Evolutionary conservation across 169 alveolate species (phyloP).

Genomic region (Eimeria sp.): DNA sequence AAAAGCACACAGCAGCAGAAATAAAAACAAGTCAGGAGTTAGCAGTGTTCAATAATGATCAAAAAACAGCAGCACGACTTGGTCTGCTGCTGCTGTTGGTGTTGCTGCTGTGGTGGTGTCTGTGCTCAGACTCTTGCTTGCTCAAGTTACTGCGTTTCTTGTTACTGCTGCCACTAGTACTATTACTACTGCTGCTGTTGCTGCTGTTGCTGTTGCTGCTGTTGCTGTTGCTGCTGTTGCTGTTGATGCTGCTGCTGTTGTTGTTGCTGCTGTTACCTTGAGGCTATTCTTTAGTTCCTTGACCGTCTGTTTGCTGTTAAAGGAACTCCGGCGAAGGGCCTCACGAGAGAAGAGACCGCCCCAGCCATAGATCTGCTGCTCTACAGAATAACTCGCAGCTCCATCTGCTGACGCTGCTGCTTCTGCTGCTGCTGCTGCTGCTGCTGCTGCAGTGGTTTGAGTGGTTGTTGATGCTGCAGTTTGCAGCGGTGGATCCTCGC

Average conservation of each 20-base stretch:
- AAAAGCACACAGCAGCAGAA: background rate
- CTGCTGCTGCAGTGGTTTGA: background rate
- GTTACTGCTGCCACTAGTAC: no score
- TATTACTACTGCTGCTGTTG: background rate
- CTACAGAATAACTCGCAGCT: background rate
- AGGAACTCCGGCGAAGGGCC: background rate
- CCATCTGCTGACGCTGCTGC: no score
- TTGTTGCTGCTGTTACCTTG: background rate
- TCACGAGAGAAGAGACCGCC: conserved; percentile 17
- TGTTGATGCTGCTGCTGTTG: background rate
- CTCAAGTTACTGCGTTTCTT: background rate
- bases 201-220: background rate
- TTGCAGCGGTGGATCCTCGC: background rate
- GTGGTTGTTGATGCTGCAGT: background rate
- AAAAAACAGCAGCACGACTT: no score
- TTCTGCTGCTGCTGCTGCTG: no score
- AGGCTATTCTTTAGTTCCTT: background rate
- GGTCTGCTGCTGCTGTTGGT: background rate
- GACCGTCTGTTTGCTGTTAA: background rate
- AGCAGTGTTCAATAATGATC: no score
- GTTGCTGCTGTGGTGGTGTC: no score
- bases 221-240: background rate
- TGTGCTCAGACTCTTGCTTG: background rate
- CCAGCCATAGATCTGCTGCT: conserved; percentile 13
- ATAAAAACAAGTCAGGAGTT: no score